These are phyloP conservation scores for Paraconiothyrium brasiliense DNA, from an alignment of 2,329 filamentous ascomycete genomes.

Conservation along the genomic window DNA sequence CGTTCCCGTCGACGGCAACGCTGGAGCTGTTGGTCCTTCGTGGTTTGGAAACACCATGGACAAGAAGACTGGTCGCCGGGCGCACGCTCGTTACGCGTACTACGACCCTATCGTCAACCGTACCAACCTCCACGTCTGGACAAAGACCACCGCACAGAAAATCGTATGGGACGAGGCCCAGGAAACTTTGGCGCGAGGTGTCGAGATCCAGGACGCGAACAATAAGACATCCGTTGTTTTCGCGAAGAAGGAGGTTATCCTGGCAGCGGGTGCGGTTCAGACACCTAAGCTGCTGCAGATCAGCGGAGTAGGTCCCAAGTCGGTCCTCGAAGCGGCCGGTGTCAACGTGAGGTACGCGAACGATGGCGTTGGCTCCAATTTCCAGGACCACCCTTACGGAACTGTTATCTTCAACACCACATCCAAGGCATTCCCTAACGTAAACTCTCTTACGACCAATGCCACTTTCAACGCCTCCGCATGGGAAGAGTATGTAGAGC, in stretches of 20 bases:
- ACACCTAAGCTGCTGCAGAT: conserved; percentile 61
- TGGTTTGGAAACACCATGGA: conserved; percentile 44
- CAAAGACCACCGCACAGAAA: conserved; percentile 30
- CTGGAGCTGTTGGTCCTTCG: conserved; percentile 33
- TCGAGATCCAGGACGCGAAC: conserved; percentile 22
- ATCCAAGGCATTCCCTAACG: conserved; percentile 33
- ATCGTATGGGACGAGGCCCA: conserved; percentile 31
- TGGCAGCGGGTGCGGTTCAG: conserved; percentile 67
- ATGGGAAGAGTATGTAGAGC: conserved; percentile 40
- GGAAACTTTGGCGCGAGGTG: conserved; percentile 28
- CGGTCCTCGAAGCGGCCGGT: conserved; percentile 32
- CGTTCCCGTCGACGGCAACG: conserved; percentile 32
- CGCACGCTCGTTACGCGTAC: conserved; percentile 41
- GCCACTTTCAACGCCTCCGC: conserved; percentile 44
- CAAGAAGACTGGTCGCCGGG: conserved; percentile 31
- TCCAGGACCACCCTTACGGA: conserved; percentile 43
- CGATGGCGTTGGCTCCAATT: conserved; percentile 46
- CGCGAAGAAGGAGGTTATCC: conserved; percentile 61
- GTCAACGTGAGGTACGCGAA: conserved; percentile 40
- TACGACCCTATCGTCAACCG: conserved; percentile 39
- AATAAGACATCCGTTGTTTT: conserved; percentile 25
- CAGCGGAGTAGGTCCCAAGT: conserved; percentile 41
- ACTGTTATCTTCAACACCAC: conserved; percentile 36
- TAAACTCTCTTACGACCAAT: conserved; percentile 36
- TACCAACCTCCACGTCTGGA: conserved; percentile 38